Evolutionary conservation across 2,329 filamentous ascomycete genomes (phyloP).

Genomic region (Exophiala lecanii-corni): DNA sequence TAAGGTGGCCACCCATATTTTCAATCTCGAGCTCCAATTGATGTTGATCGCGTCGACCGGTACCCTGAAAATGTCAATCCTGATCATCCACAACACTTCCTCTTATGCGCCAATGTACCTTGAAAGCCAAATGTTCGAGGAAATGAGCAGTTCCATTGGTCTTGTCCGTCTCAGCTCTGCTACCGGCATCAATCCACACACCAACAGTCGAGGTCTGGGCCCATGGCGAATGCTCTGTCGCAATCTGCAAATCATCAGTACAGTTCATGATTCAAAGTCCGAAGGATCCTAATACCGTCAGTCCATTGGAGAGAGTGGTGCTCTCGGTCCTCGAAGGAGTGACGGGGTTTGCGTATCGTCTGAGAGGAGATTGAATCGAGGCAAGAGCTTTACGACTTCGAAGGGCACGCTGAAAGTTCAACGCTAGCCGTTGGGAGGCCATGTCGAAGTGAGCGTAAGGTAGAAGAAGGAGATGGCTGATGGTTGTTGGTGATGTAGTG

Average conservation of each 20-base stretch:
- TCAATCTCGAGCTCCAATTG: slow-evolving; percentile 99
- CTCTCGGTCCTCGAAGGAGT: slow-evolving; percentile 79
- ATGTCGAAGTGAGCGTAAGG: slow-evolving; percentile 44
- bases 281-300: slow-evolving; percentile 64
- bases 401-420: slow-evolving; percentile 87
- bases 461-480: slow-evolving; percentile 8
- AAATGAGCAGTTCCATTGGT: slow-evolving; percentile 99
- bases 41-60: slow-evolving; percentile 87
- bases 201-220: slow-evolving; percentile 97
- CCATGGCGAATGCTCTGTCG: slow-evolving; percentile 96
- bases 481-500: slow-evolving; percentile 7
- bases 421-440: slow-evolving; percentile 95
- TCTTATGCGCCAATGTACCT: slow-evolving; percentile 56
- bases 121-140: slow-evolving; percentile 99
- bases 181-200: slow-evolving; percentile 99
- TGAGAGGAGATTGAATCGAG: slow-evolving; percentile 69
- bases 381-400: slow-evolving; percentile 81
- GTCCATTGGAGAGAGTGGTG: slow-evolving; percentile 93
- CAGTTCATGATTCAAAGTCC: not conserved
- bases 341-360: slow-evolving; percentile 87
- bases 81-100: not conserved
- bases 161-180: slow-evolving; percentile 94
- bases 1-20: slow-evolving; percentile 99
- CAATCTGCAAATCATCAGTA: slow-evolving; percentile 61
- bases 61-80: slow-evolving; percentile 58